Base-by-base conservation (phyloP, 441 rosid genomes). In the Gossypium gossypioides region DNA sequence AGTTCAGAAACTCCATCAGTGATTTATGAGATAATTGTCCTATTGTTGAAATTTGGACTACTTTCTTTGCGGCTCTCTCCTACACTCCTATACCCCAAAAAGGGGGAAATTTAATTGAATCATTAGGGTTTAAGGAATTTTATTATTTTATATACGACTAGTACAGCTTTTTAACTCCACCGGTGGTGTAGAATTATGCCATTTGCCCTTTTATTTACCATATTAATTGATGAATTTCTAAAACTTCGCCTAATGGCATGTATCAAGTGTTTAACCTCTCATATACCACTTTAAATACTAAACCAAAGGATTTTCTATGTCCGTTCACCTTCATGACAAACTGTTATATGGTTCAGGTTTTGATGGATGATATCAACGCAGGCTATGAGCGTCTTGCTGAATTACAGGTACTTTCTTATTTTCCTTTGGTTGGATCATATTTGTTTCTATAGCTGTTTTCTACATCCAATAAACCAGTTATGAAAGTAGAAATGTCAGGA, bases 351-450 rank as follows among this genome's bases (percentile, higher is more conserved):
- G 75, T 77, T 72, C 84, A 91, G 97, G 94, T 93, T 74, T 83
- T 89, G 81, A 82, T 87, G 89, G 97, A 93, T 86, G 97, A 88
- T 75, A 87, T 86, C 76, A 93, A 91, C 81, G 85, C 91, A 9
- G 97, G 98, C 62, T 86, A 86, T 2, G 97, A 91, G 85, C 96
- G 96, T 72, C 92, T 91, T 72, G 88, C 94, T n/a, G 97, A 89
- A 76, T 73, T 89, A 62, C 97, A 91, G 91, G 96, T 93, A 74
- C 63, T 65, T 69, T 22, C 61, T 60, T 50, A 15, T 69, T 75
- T 74, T 40, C 34, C 21, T 24, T 63, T 58, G n/a, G 19, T 68
- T 52, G 27, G 25, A 56, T 7, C 75, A 25, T 37, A 18, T 24
- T 52, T 21, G 37, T 71, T 40, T 58, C 3, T 21, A 21, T 24